A percentile compares a stretch with the other conserved stretches of the same genome.
phyloP scores from a whole-genome alignment of 176 grass and related monocot species.

The Oropetium thomaeum region DNA sequence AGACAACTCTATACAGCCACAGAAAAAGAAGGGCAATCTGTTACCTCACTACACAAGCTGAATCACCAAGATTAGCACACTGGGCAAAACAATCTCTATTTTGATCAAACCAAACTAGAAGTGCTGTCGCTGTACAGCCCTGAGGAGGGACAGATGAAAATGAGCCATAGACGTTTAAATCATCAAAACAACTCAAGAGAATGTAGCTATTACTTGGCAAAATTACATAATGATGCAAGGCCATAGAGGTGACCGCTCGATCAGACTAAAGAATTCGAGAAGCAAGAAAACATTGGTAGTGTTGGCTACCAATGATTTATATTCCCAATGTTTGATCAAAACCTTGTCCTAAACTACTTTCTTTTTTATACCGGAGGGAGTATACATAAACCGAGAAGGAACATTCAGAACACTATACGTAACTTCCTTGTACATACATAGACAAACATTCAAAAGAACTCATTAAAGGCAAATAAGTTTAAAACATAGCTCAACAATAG shows the following conservation, averaged over 20 bases:
- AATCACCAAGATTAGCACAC: slow-evolving; percentile 93
- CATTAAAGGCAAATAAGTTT: not conserved
- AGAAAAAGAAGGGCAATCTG: not conserved
- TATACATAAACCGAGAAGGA: not conserved
- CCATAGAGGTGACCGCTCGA: not conserved
- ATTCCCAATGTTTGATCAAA: no score
- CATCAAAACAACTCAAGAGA: slow-evolving; percentile 2
- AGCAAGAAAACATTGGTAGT: not conserved
- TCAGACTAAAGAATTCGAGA: not conserved
- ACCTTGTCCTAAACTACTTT: no score
- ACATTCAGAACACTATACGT: not conserved
- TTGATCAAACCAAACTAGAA: slow-evolving; percentile 78
- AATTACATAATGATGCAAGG: not conserved
- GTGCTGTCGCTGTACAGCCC: slow-evolving; percentile 85
- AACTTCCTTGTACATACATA: not conserved
- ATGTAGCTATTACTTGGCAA: not conserved
- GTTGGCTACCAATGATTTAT: no score
- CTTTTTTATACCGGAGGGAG: no score
- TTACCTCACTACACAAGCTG: slow-evolving; percentile 78
- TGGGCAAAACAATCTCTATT: slow-evolving; percentile 74
- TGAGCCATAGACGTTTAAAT: not conserved
- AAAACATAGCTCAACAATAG: slow-evolving; percentile 14
- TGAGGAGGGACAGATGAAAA: slow-evolving; percentile 37
- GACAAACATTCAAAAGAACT: not conserved
- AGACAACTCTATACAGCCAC: not conserved